Evolutionary conservation across 176 grass and related monocot species (phyloP), one percentile per base, ranked within the genome.

Genomic region (Zoysia pacifica): DNA sequence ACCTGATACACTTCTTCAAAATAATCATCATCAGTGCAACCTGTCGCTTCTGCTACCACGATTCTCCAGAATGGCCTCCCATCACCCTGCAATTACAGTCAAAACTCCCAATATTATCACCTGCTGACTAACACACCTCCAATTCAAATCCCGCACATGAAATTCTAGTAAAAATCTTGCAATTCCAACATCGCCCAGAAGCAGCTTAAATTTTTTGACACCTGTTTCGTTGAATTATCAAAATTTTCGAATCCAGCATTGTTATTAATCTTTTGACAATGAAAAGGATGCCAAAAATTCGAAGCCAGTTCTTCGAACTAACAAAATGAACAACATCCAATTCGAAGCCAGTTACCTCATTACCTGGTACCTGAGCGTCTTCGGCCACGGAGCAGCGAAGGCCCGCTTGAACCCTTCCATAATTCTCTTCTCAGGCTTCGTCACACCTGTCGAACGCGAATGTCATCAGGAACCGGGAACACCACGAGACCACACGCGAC

Each of bases 1-100:
- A 99, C 96, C 90, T 90, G 81, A 84, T 95, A 95, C 9, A 95
- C 92, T 93, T 94, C 88, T 84, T 99, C 90, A 2, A 99, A 99
- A 76, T 95, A 99, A 67, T 83, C 59, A 63, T 69, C 72, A 75
- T 89, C 65, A 9, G 63, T 68, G 87, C 87, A 99, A 70, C 78
- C 86, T 11, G 92, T 95, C 2, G 96, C 88, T 69, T 93, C 92
- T 0, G 90, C 91, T 6, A 99, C 86, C 5, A 99, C 83, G 70
- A 91, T 84, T 80, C 86, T 90, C 90, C 92, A 99, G 80, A 95
- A 99, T 67, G 92, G 82, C 48, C 88, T 49, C 11, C 92, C 96
- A 76, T 99, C 96, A 19, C 88, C 96, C 90, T 95, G 79, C 54
- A 50, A 48, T 52, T 7, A 73, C 74, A 87, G 78, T 42, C 20